Percentiles rank a stretch among this genome's conserved stretches.
Evolutionary conservation across 2,329 filamentous ascomycete species (phyloP).

Genomic region (Monascus ruber): DNA sequence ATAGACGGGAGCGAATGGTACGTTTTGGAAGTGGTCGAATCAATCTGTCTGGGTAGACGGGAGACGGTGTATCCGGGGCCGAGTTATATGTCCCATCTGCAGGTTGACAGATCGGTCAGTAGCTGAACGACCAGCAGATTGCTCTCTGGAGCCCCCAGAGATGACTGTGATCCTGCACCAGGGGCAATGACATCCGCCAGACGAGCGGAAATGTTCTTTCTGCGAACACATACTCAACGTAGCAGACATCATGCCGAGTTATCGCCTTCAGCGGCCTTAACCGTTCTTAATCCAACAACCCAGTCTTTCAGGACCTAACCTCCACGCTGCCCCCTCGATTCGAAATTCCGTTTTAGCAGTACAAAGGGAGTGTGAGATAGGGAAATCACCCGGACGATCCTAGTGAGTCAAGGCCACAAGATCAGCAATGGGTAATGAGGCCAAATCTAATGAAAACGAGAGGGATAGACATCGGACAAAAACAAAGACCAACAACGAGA

Average conservation of each 20-base stretch:
- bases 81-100: constrained; percentile 40
- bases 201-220: constrained; percentile 7
- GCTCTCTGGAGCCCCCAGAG: constrained; percentile 2
- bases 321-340: not conserved
- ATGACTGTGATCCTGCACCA: constrained; percentile 4
- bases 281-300: constrained; percentile 5
- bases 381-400: too few relatives aligned
- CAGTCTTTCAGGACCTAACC: not conserved
- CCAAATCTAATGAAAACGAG: too few relatives aligned
- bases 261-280: constrained; percentile 19
- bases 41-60: constrained; percentile 75
- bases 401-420: too few relatives aligned
- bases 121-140: constrained; percentile 20
- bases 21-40: constrained; percentile 88
- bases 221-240: constrained; percentile 31
- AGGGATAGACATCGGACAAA: too few relatives aligned
- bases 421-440: too few relatives aligned
- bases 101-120: constrained; percentile 26
- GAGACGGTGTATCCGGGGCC: constrained; percentile 60
- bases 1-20: constrained; percentile 74
- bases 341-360: too few relatives aligned
- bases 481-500: too few relatives aligned
- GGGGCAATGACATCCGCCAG: constrained; percentile 7
- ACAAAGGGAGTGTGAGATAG: too few relatives aligned
- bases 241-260: constrained; percentile 29